Conservation (phyloP, 768 basidiomycete genomes). For the Russula dissimulans region DNA sequence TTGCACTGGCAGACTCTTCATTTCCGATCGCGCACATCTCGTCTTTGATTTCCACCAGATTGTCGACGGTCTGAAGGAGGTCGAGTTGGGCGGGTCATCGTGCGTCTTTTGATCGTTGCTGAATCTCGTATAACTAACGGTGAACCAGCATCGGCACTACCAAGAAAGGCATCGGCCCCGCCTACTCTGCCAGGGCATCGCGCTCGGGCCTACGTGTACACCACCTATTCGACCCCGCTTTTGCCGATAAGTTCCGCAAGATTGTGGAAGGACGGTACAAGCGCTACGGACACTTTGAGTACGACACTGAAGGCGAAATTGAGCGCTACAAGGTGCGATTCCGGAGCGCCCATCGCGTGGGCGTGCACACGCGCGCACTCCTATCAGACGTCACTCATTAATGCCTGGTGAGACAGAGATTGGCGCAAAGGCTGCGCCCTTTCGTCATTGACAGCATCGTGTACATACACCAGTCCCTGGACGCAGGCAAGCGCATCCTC, state of each 20-base stretch:
- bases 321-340: slow-evolving; percentile 68
- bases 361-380: slow-evolving; percentile 8
- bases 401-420: slow-evolving; percentile 36
- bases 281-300: slow-evolving; percentile 95
- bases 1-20: slow-evolving; percentile 74
- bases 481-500: slow-evolving; percentile 67
- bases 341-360: neutral
- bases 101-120: slow-evolving; percentile 22
- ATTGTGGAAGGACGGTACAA: slow-evolving; percentile 97
- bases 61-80: slow-evolving; percentile 96
- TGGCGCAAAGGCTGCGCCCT: slow-evolving; percentile 78
- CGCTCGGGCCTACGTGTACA: slow-evolving; percentile 93
- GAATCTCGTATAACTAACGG: neutral
- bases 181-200: slow-evolving; percentile 95
- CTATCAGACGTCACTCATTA: neutral
- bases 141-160: slow-evolving; percentile 84
- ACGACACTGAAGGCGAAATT: slow-evolving; percentile 97
- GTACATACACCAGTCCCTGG: slow-evolving; percentile 76
- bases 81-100: slow-evolving; percentile 88
- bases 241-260: slow-evolving; percentile 87
- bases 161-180: slow-evolving; percentile 96
- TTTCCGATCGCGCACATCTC: slow-evolving; percentile 94
- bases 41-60: slow-evolving; percentile 99
- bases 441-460: slow-evolving; percentile 84
- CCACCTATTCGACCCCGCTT: slow-evolving; percentile 86